Conservation (phyloP, 1,284 basidiomycete species). For the Pulveroboletus ridleyi region DNA sequence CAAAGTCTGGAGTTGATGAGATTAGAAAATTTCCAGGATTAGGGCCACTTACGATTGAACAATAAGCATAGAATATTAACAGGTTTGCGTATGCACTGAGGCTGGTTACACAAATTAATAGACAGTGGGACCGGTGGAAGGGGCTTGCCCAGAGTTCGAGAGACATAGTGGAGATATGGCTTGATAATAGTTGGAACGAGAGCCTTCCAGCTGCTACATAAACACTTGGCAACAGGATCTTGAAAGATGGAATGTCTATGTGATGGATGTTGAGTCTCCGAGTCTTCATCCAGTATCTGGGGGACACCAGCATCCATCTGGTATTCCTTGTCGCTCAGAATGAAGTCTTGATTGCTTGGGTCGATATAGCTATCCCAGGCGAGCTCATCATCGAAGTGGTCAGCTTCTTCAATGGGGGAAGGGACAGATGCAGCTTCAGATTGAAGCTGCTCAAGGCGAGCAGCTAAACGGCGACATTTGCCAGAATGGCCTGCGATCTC, state of each 20-base stretch:
- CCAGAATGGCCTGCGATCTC: not conserved
- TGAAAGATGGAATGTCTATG: not conserved
- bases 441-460: not conserved
- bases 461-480: not conserved
- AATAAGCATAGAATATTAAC: not conserved
- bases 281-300: not conserved
- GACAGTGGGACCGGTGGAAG: not conserved
- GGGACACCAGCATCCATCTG: too few species aligned
- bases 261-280: not conserved
- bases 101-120: not conserved
- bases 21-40: not conserved
- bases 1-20: too few species aligned
- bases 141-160: conserved; percentile 2
- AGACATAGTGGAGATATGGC: conserved; percentile 4
- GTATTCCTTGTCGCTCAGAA: not conserved
- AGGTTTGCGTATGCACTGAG: not conserved
- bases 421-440: not conserved
- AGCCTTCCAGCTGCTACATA: conserved; percentile 5
- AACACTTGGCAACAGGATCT: not conserved
- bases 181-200: not conserved
- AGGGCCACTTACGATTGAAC: not conserved
- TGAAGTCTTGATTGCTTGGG: not conserved
- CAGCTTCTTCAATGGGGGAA: not conserved
- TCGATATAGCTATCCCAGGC: not conserved
- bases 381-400: not conserved